phyloP scores from a whole-genome alignment of 306 rosid species.

The Crotalaria pallida region DNA sequence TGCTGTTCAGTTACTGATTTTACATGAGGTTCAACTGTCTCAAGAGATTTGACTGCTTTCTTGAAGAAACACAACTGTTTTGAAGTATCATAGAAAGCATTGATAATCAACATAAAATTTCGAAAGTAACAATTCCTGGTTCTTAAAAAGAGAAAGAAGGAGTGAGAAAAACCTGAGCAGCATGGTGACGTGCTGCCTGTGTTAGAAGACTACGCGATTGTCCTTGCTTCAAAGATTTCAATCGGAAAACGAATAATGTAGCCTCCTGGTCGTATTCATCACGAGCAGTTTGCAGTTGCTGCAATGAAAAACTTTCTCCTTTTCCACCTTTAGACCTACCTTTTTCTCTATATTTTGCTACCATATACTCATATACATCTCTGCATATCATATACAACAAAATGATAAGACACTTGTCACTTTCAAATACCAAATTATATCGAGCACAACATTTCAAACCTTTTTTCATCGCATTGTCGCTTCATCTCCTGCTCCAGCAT shows the following conservation, averaged over 20 bases:
- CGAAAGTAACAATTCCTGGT: not conserved
- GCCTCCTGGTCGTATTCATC: constrained; percentile 97
- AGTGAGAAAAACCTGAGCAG: constrained; percentile 76
- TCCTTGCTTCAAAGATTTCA: constrained; percentile 96
- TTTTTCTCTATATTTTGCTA: constrained; percentile 60
- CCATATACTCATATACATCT: constrained; percentile 76
- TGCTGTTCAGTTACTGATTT: constrained; percentile 76
- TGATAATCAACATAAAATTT: constrained; percentile 16
- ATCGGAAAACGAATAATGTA: constrained; percentile 82
- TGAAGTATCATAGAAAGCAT: constrained; percentile 24
- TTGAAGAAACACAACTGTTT: constrained; percentile 83
- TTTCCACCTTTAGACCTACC: constrained; percentile 75
- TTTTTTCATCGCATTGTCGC: constrained; percentile 91
- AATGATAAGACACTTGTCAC: constrained; percentile 17
- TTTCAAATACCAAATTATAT: constrained; percentile 12
- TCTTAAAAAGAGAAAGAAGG: constrained; percentile 1
- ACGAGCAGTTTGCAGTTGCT: constrained; percentile 74
- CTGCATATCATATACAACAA: constrained; percentile 49
- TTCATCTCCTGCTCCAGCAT: constrained; percentile 91
- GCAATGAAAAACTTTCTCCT: constrained; percentile 62
- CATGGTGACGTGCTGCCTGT: constrained; percentile 99
- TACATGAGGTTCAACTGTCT: constrained; percentile 83
- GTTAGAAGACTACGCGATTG: constrained; percentile 95
- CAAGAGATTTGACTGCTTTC: constrained; percentile 79
- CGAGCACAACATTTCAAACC: constrained; percentile 39